phyloP scores from a whole-genome alignment of 2,329 filamentous ascomycete genomes.

The Cladorrhinum sp. region DNA sequence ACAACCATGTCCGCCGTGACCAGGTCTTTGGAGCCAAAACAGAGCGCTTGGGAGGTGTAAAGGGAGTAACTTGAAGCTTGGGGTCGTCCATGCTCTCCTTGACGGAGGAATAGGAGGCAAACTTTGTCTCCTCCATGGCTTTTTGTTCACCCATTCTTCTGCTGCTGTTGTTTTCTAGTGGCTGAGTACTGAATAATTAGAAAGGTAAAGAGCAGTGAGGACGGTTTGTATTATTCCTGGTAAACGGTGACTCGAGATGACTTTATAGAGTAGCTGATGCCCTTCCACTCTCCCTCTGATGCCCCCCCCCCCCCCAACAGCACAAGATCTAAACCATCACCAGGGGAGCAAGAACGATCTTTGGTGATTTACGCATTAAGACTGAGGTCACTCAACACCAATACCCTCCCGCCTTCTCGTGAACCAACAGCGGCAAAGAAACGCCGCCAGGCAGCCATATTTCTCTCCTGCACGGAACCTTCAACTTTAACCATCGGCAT shows the following conservation, averaged over 20 bases:
- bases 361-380: no score
- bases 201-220: no score
- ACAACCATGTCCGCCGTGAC: slow-evolving; percentile 50
- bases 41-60: background rate
- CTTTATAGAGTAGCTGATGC: background rate
- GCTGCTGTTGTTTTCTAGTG: no score
- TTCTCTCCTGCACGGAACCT: no score
- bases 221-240: background rate
- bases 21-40: slow-evolving; percentile 46
- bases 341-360: background rate
- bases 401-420: background rate
- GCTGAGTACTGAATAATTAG: no score
- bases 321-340: background rate
- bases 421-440: background rate
- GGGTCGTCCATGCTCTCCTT: no score
- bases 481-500: no score
- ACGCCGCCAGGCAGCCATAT: background rate
- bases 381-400: no score
- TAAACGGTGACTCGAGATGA: background rate
- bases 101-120: background rate
- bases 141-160: background rate
- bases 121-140: background rate
- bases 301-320: background rate
- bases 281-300: background rate
- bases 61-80: no score